phyloP scores from a whole-genome alignment of 2,329 filamentous ascomycete species.

The Pseudogymnoascus verrucosus region DNA sequence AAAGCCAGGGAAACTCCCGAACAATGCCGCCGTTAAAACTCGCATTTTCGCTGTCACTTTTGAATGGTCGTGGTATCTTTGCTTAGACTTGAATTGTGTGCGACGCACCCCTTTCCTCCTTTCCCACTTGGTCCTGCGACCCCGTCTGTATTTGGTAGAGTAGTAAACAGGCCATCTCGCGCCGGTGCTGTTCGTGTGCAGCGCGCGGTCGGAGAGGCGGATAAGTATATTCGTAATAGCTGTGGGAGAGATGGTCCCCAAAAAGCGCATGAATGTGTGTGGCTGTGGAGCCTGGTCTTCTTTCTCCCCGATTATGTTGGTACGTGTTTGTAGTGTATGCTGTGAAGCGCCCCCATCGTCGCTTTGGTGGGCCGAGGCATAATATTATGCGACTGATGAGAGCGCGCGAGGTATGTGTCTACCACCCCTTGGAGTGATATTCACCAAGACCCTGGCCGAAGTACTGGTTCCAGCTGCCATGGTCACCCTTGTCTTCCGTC shows the following conservation, averaged over 20 bases:
- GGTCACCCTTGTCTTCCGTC: slow-evolving; percentile 47
- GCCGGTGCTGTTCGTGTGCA: neutral
- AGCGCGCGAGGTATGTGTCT: slow-evolving; percentile 22
- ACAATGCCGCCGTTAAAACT: neutral
- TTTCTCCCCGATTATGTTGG: neutral
- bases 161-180: neutral
- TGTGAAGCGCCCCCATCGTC: neutral
- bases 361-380: neutral
- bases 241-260: neutral
- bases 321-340: neutral
- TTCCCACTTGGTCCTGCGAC: neutral
- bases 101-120: neutral
- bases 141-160: neutral
- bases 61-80: neutral
- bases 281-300: neutral
- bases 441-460: slow-evolving; percentile 72
- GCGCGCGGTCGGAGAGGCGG: neutral
- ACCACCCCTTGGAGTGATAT: slow-evolving; percentile 84
- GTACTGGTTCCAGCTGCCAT: slow-evolving; percentile 76
- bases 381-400: neutral
- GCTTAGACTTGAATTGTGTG: neutral
- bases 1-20: slow-evolving; percentile 1
- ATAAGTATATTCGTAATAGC: slow-evolving; percentile 1
- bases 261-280: neutral
- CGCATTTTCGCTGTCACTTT: neutral